Conservation (phyloP, 768 basidiomycete genomes). For the Mycena amicta region DNA sequence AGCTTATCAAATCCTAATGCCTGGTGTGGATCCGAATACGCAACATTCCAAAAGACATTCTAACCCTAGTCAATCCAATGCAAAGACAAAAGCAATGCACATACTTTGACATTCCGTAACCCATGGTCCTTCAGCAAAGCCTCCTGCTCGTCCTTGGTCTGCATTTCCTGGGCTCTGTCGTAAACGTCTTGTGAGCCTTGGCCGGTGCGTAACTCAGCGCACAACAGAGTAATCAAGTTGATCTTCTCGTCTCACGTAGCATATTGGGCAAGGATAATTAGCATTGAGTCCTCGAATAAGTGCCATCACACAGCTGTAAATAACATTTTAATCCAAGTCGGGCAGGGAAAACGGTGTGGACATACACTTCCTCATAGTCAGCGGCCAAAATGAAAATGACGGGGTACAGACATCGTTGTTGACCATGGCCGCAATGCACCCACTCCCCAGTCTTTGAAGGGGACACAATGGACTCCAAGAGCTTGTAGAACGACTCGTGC, state of each 20-base stretch:
- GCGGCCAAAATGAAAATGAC: constrained; percentile 40
- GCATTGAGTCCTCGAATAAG: constrained; percentile 32
- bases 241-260: constrained; percentile 33
- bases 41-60: constrained; percentile 45
- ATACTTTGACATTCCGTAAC: neutral
- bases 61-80: constrained; percentile 8
- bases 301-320: constrained; percentile 44
- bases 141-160: neutral
- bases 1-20: constrained; percentile 42
- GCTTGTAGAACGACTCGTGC: constrained; percentile 37
- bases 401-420: constrained; percentile 34
- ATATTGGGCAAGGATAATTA: constrained; percentile 40
- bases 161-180: neutral
- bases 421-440: constrained; percentile 31
- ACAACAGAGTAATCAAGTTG: constrained; percentile 20
- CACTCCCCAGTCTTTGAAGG: constrained; percentile 25
- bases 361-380: constrained; percentile 52
- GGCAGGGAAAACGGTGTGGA: constrained; percentile 6
- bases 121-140: neutral
- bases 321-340: neutral
- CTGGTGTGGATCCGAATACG: constrained; percentile 34
- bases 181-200: no score
- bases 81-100: neutral
- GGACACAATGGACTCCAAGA: constrained; percentile 30
- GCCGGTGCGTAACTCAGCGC: no score